Evolutionary conservation across 345 rosid genomes (phyloP).

Genomic region (rapeseed (Brassica napus)): DNA sequence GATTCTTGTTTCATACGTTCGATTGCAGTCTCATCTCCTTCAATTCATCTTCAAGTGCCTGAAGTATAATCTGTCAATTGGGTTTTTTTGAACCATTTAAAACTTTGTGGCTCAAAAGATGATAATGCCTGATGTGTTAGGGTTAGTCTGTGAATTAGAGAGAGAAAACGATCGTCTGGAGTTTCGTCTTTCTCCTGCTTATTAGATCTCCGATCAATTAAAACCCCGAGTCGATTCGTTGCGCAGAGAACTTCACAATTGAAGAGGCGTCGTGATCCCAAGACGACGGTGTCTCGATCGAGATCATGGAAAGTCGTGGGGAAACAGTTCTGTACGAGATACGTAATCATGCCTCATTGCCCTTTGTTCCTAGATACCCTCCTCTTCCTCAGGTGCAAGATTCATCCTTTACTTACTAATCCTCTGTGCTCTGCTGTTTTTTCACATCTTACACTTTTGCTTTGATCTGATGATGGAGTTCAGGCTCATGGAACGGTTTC

Average conservation of each 20-base stretch:
- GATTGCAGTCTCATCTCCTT: background rate
- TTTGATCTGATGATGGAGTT: slow-evolving; percentile 23
- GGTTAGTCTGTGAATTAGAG: background rate
- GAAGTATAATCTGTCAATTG: background rate
- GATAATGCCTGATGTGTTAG: slow-evolving; percentile 9
- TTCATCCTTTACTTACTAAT: background rate
- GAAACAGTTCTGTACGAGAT: slow-evolving; percentile 64
- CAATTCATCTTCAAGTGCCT: slow-evolving; percentile 3
- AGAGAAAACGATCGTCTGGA: background rate
- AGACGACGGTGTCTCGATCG: slow-evolving; percentile 1
- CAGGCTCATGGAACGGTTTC: slow-evolving; percentile 50
- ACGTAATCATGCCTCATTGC: slow-evolving; percentile 64
- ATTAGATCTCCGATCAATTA: slow-evolving; percentile 20
- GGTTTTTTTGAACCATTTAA: slow-evolving; percentile 1
- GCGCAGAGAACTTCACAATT: background rate
- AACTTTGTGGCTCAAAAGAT: background rate
- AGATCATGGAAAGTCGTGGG: slow-evolving; percentile 45
- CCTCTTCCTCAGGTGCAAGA: slow-evolving; percentile 62
- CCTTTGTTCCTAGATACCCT: slow-evolving; percentile 66
- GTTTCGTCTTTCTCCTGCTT: background rate
- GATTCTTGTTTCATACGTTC: background rate
- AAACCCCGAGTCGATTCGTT: slow-evolving; percentile 4
- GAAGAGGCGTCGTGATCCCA: background rate
- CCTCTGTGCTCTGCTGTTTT: background rate
- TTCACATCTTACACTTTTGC: background rate